Evolutionary conservation across 345 rosid genomes (phyloP).

Genomic region (Heritiera fomes): DNA sequence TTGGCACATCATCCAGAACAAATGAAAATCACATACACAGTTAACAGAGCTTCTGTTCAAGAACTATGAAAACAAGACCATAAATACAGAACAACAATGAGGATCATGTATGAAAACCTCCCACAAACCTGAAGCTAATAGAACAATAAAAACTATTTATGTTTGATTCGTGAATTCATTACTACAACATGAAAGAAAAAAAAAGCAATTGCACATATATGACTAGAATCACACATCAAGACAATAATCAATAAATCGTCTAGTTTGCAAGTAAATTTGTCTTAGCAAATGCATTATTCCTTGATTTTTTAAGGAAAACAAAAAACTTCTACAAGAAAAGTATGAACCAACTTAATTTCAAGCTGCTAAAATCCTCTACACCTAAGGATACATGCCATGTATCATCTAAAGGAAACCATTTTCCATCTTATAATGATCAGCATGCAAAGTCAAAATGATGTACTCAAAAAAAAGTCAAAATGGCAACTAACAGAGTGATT

Average conservation of each 20-base stretch:
- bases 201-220: neutral
- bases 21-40: neutral
- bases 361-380: neutral
- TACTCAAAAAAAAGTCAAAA: too few relatives aligned
- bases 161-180: neutral
- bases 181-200: neutral
- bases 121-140: neutral
- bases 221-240: neutral
- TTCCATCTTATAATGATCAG: neutral
- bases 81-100: neutral
- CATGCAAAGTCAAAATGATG: too few relatives aligned
- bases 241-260: neutral
- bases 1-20: constrained; percentile 54
- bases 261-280: neutral
- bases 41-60: neutral
- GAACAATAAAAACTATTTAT: neutral
- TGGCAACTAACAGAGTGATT: too few relatives aligned
- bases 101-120: too few relatives aligned
- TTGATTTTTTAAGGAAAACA: neutral
- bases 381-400: neutral
- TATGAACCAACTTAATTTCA: too few relatives aligned
- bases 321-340: neutral
- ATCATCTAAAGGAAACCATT: neutral
- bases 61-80: neutral
- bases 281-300: neutral